These are phyloP conservation scores for Sporothrix sp. DNA, from an alignment of 2,329 filamentous ascomycete genomes.

Conservation along the genomic window DNA sequence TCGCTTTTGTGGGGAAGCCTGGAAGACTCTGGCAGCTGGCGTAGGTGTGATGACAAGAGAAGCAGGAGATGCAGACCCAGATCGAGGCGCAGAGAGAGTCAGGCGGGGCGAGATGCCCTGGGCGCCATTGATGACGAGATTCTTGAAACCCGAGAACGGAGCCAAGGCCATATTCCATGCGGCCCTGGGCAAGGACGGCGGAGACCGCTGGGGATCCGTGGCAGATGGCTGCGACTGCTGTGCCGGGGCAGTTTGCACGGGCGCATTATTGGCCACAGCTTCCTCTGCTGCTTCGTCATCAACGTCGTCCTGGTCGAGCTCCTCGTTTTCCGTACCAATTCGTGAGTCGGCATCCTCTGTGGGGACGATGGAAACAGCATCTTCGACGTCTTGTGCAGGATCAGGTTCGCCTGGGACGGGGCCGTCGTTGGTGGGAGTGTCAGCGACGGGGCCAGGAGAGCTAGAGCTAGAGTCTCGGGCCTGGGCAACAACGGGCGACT, in stretches of 20 bases:
- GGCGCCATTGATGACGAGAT: conserved; percentile 24
- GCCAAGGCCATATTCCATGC: conserved; percentile 23
- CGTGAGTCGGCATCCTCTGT: neutral
- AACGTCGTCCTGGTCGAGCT: neutral
- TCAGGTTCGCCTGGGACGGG: neutral
- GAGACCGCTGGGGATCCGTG: neutral
- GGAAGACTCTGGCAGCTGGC: neutral
- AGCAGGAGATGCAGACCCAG: neutral
- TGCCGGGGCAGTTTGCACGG: neutral
- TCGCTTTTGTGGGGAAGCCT: conserved; percentile 3
- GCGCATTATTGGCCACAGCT: neutral
- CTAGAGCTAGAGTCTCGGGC: neutral
- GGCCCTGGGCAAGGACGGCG: conserved; percentile 10
- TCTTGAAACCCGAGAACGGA: conserved; percentile 25
- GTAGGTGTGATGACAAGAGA: neutral
- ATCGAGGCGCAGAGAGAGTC: neutral
- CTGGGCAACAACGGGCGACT: conserved; percentile 21
- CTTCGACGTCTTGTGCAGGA: neutral
- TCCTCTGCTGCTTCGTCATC: neutral
- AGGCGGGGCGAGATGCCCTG: conserved; percentile 23
- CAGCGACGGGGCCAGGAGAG: neutral
- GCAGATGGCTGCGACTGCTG: neutral
- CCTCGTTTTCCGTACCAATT: neutral
- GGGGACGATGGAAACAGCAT: neutral
- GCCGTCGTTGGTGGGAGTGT: neutral